A percentile compares a stretch with the other conserved stretches of the same genome.
These are phyloP conservation scores for Teunomyces stri DNA, from an alignment of 805 yeast genomes.

Conservation along the genomic window DNA sequence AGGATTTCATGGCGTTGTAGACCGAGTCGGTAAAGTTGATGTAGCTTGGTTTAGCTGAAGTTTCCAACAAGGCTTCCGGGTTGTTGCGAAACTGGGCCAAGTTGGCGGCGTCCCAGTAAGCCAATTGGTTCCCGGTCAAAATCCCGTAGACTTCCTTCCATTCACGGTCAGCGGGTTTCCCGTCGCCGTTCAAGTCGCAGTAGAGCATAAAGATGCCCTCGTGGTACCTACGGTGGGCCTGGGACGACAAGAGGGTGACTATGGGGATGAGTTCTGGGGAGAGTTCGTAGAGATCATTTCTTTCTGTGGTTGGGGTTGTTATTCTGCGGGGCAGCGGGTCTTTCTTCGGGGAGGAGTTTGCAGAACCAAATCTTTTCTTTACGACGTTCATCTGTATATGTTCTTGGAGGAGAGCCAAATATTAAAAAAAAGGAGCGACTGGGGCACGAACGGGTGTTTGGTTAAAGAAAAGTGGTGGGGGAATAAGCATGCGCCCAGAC, in stretches of 20 bases:
- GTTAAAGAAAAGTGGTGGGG: not conserved
- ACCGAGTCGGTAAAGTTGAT: conserved; percentile 89
- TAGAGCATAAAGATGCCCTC: conserved; percentile 76
- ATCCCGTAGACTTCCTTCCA: conserved; percentile 96
- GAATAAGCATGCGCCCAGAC: not conserved
- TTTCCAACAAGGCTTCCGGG: conserved; percentile 52
- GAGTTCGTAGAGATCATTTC: conserved; percentile 22
- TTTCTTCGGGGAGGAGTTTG: conserved; percentile 16
- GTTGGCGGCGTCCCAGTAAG: conserved; percentile 84
- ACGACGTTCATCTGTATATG: conserved; percentile 17
- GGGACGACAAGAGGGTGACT: conserved; percentile 70
- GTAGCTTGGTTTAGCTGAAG: conserved; percentile 77
- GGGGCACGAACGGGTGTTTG: not conserved
- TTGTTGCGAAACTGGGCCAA: conserved; percentile 52
- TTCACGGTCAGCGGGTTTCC: conserved; percentile 75
- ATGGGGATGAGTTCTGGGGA: conserved; percentile 63
- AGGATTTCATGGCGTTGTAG: conserved; percentile 64
- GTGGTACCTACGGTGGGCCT: conserved; percentile 67
- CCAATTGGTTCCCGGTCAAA: conserved; percentile 84
- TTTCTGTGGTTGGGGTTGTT: conserved; percentile 9
- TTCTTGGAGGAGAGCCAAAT: not conserved
- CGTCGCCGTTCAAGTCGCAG: conserved; percentile 77
- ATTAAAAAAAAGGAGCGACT: not conserved
- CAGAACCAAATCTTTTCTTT: conserved; percentile 21
- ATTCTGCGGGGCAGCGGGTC: conserved; percentile 6